phyloP scores from a whole-genome alignment of 2,329 filamentous ascomycete genomes.

The Trichoderma pleuroti region DNA sequence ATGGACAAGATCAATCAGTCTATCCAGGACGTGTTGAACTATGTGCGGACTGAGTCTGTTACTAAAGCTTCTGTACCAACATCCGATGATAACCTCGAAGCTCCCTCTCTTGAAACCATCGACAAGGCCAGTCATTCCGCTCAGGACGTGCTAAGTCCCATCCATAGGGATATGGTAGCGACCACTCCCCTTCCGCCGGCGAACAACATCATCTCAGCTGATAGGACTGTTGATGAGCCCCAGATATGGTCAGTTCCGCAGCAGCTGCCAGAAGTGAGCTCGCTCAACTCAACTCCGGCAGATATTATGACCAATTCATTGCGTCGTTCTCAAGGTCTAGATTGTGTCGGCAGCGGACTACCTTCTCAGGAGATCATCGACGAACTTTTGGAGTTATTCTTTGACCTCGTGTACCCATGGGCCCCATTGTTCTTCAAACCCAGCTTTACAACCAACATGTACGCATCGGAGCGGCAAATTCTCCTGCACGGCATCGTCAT shows the following conservation, averaged over 20 bases:
- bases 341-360: not conserved
- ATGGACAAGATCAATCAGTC: not conserved
- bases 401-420: not conserved
- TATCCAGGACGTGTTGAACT: not conserved
- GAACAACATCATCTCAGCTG: not conserved
- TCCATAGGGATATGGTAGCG: not conserved
- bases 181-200: not conserved
- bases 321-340: not conserved
- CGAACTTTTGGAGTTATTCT: not conserved
- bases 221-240: not conserved
- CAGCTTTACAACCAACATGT: not conserved
- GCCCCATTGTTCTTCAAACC: not conserved
- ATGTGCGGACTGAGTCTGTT: not conserved
- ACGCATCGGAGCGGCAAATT: not conserved
- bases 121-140: not conserved
- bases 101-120: not conserved
- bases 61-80: not conserved
- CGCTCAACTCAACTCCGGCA: not conserved
- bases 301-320: not conserved
- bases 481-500: not conserved
- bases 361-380: not conserved
- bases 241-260: not conserved
- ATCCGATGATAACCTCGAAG: not conserved
- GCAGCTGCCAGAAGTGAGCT: not conserved
- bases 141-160: not conserved